A percentile compares a stretch with the other conserved stretches of the same genome.
phyloP scores from a whole-genome alignment of 257 asterid genomes.

The Mitragyna speciosa region DNA sequence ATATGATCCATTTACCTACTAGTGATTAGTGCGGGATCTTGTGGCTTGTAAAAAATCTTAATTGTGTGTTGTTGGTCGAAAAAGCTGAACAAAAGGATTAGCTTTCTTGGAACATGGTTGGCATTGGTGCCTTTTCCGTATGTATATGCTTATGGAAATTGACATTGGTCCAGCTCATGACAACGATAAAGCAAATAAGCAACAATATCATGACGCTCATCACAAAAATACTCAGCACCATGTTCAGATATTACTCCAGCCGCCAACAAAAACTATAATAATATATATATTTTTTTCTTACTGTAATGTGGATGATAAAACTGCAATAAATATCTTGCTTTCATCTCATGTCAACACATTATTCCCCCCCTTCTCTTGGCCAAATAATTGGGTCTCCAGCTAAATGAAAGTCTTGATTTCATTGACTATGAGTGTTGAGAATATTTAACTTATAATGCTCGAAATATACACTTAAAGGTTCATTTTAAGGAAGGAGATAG shows the following conservation, averaged over 20 bases:
- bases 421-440: background rate
- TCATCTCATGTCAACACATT: background rate
- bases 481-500: too few species aligned
- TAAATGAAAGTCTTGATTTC: too few species aligned
- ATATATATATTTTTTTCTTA: background rate
- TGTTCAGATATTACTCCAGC: background rate
- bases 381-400: background rate
- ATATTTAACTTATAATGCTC: background rate
- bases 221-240: background rate
- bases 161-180: conserved; percentile 5
- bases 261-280: too few species aligned
- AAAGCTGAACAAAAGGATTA: conserved; percentile 1
- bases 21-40: background rate
- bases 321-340: background rate
- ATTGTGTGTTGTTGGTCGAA: background rate
- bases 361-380: too few species aligned
- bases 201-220: background rate
- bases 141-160: background rate
- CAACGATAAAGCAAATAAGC: conserved; percentile 4
- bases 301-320: background rate
- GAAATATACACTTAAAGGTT: background rate
- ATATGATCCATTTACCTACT: background rate
- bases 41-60: background rate
- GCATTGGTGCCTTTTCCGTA: background rate
- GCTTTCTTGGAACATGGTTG: background rate